phyloP scores from a whole-genome alignment of 2,329 filamentous ascomycete genomes.

The Paecilomyces sp. region DNA sequence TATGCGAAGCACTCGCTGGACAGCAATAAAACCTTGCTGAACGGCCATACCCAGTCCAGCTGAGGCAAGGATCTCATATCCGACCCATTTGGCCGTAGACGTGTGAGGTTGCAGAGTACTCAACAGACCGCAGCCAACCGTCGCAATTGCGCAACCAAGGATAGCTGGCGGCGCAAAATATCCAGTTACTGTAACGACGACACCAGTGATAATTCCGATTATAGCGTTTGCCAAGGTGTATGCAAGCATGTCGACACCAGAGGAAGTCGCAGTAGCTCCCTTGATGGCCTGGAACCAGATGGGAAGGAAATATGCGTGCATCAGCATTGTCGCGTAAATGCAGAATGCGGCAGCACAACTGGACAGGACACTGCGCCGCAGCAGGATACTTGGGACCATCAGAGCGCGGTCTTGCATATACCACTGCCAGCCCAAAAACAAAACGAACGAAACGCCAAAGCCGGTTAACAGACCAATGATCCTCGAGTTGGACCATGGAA shows the following conservation, averaged over 20 bases:
- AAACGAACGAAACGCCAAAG: constrained; percentile 14
- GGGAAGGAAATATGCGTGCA: constrained; percentile 17
- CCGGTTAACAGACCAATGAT: constrained; percentile 30
- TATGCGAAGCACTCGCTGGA: constrained; percentile 9
- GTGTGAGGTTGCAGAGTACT: constrained; percentile 12
- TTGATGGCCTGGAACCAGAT: constrained; percentile 20
- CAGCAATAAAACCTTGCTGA: constrained; percentile 12
- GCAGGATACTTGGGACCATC: constrained; percentile 13
- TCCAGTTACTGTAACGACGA: constrained; percentile 11
- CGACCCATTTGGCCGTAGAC: constrained; percentile 15
- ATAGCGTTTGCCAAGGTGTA: constrained; percentile 5
- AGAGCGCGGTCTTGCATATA: constrained; percentile 13
- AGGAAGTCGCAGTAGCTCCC: constrained; percentile 6
- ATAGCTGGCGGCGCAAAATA: constrained; percentile 19
- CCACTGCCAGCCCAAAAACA: constrained; percentile 23
- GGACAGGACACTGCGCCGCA: constrained; percentile 10
- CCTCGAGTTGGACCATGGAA: constrained; percentile 22
- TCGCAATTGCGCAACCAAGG: constrained; percentile 11
- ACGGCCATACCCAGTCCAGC: constrained; percentile 15
- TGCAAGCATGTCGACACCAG: constrained; percentile 7
- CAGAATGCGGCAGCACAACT: constrained; percentile 9
- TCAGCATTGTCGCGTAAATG: constrained; percentile 13
- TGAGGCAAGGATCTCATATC: constrained; percentile 17
- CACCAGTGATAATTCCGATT: constrained; percentile 8
- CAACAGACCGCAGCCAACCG: constrained; percentile 19